These are phyloP conservation scores for Bromus sterilis DNA, from an alignment of 176 grass and related monocot species.

Conservation along the genomic window DNA sequence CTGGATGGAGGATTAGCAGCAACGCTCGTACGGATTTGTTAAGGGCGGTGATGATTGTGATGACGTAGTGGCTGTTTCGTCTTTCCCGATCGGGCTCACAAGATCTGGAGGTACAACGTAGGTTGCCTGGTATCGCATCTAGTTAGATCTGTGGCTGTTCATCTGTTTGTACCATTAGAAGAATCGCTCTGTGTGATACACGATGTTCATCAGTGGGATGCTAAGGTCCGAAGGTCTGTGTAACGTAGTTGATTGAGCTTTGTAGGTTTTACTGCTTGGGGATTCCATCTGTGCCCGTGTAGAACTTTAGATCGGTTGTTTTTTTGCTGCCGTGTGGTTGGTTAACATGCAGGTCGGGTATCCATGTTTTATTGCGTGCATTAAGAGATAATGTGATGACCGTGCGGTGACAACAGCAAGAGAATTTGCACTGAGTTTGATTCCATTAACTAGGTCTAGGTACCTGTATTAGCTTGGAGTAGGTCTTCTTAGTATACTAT, in stretches of 20 bases:
- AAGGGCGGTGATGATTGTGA: not conserved
- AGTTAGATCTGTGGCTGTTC: not conserved
- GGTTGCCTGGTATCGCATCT: not conserved
- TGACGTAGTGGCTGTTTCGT: not conserved
- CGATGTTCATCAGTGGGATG: not conserved
- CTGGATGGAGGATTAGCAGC: not conserved
- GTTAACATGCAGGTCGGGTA: not conserved
- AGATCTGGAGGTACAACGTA: not conserved
- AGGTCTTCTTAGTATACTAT: not conserved
- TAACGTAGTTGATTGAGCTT: not conserved
- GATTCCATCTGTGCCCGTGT: not conserved
- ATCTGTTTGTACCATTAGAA: not conserved
- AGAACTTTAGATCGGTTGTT: not conserved
- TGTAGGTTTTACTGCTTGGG: not conserved
- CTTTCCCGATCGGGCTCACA: not conserved
- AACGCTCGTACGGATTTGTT: not conserved
- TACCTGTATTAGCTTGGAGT: not conserved
- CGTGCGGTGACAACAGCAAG: no score
- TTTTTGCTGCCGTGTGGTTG: not conserved
- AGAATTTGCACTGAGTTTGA: not conserved
- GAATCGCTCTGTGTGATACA: not conserved
- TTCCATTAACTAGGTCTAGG: no score
- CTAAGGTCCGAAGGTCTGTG: not conserved
- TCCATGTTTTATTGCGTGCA: not conserved
- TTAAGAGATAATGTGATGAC: not conserved